phyloP scores from a whole-genome alignment of 1,139 yeast species.

The Scheffersomyces cryptocercus region DNA sequence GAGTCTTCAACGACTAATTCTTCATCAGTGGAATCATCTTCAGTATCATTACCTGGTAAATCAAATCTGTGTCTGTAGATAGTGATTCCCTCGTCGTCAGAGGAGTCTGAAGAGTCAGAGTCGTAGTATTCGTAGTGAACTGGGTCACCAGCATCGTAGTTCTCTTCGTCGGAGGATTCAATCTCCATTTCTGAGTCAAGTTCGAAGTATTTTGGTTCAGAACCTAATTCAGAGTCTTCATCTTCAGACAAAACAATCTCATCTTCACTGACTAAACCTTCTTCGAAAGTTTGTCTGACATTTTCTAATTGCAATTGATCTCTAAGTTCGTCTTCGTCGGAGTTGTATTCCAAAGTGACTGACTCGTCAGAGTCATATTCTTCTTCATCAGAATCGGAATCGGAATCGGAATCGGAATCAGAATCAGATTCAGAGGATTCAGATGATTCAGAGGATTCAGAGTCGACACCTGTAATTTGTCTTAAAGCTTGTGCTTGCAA shows the following conservation, averaged over 20 bases:
- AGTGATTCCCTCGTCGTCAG: conserved; percentile 45
- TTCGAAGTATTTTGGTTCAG: conserved; percentile 37
- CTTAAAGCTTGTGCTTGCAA: conserved; percentile 34
- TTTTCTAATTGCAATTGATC: conserved; percentile 41
- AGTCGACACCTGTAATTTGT: conserved; percentile 11
- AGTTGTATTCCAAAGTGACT: conserved; percentile 25
- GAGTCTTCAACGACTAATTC: conserved; percentile 28
- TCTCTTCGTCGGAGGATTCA: conserved; percentile 23
- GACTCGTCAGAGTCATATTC: conserved; percentile 13
- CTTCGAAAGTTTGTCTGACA: conserved; percentile 43
- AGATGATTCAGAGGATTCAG: conserved; percentile 7
- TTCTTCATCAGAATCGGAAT: conserved; percentile 15
- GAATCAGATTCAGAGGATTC: conserved; percentile 10
- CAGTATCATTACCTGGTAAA: conserved; percentile 36
- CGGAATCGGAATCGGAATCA: conserved; percentile 11
- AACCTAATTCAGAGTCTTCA: conserved; percentile 29
- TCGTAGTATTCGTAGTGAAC: conserved; percentile 27
- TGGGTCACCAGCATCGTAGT: conserved; percentile 23
- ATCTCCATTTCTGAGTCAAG: conserved; percentile 25
- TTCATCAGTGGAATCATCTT: conserved; percentile 41
- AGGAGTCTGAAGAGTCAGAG: conserved; percentile 26
- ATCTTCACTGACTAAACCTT: conserved; percentile 33
- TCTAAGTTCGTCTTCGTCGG: conserved; percentile 33
- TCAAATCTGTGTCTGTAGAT: conserved; percentile 46
- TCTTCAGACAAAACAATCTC: conserved; percentile 23